Percentiles rank a stretch among this genome's conserved stretches.
These are phyloP conservation scores for Blastomyces silverae DNA, from an alignment of 2,329 filamentous ascomycete genomes.

Conservation along the genomic window DNA sequence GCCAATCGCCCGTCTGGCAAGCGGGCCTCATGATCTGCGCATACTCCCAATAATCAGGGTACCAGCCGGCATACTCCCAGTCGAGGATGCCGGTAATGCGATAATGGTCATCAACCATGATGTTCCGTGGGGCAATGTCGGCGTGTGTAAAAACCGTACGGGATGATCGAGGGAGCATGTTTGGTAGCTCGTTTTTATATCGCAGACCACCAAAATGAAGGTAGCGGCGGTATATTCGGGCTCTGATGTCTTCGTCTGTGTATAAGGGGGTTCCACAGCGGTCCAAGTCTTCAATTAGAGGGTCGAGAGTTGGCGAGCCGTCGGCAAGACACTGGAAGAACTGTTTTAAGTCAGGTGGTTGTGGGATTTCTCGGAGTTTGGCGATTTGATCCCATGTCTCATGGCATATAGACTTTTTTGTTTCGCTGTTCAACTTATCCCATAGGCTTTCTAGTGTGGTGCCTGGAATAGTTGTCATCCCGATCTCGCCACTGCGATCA, in stretches of 20 bases:
- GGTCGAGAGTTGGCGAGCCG: conserved; percentile 23
- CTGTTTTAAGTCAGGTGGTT: conserved; percentile 18
- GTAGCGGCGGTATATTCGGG: conserved; percentile 27
- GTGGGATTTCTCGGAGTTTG: conserved; percentile 22
- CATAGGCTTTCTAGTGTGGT: conserved; percentile 20
- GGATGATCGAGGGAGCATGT: conserved; percentile 26
- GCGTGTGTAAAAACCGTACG: conserved; percentile 30
- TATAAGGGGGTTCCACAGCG: conserved; percentile 20
- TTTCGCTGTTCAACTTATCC: conserved; percentile 20
- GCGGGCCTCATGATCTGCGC: conserved; percentile 30
- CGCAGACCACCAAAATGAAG: conserved; percentile 23
- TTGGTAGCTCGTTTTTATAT: conserved; percentile 22
- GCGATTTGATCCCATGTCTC: conserved; percentile 24
- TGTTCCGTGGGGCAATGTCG: conserved; percentile 31
- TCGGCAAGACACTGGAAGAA: conserved; percentile 25
- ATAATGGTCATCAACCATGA: conserved; percentile 26
- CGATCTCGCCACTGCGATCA: conserved; percentile 15
- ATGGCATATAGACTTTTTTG: conserved; percentile 24
- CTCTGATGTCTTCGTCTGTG: conserved; percentile 23
- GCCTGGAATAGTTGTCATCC: conserved; percentile 22
- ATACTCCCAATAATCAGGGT: conserved; percentile 41
- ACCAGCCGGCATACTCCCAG: conserved; percentile 40
- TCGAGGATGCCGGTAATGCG: conserved; percentile 34
- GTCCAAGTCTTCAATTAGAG: conserved; percentile 25
- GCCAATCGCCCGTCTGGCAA: conserved; percentile 24